These are phyloP conservation scores for Rutstroemia sp. DNA, from an alignment of 2,329 filamentous ascomycete species.

Conservation along the genomic window DNA sequence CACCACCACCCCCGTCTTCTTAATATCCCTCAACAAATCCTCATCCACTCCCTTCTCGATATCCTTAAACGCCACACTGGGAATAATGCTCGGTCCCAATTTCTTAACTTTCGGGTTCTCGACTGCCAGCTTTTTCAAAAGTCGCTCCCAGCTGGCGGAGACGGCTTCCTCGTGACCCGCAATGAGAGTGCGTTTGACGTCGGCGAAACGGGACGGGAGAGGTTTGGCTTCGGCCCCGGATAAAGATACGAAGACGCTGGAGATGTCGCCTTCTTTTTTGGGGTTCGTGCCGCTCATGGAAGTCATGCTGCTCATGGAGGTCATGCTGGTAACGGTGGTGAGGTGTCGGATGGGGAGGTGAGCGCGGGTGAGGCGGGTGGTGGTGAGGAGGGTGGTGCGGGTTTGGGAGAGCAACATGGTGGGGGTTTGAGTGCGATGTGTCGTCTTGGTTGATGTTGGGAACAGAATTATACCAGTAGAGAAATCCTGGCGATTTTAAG, in stretches of 20 bases:
- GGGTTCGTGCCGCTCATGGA: background rate
- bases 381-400: background rate
- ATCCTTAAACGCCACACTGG: conserved; percentile 21
- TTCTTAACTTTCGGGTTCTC: conserved; percentile 42
- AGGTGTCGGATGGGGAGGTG: background rate
- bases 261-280: conserved; percentile 47
- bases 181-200: conserved; percentile 45
- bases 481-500: too few relatives aligned
- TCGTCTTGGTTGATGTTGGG: background rate
- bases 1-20: conserved; percentile 36
- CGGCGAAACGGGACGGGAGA: conserved; percentile 47
- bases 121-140: conserved; percentile 36
- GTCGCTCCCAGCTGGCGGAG: conserved; percentile 39
- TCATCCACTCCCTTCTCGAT: background rate
- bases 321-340: background rate
- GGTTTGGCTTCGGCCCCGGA: conserved; percentile 37
- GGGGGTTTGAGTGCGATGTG: background rate
- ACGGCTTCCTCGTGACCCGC: conserved; percentile 41
- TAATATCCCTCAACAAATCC: background rate
- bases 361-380: background rate
- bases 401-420: background rate
- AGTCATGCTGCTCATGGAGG: background rate
- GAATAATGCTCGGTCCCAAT: conserved; percentile 41
- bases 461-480: too few relatives aligned
- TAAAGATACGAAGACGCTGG: conserved; percentile 52